Percentiles rank a stretch among this genome's conserved stretches.
phyloP scores from a whole-genome alignment of 2,329 filamentous ascomycete genomes.

The Esteya vermicola region DNA sequence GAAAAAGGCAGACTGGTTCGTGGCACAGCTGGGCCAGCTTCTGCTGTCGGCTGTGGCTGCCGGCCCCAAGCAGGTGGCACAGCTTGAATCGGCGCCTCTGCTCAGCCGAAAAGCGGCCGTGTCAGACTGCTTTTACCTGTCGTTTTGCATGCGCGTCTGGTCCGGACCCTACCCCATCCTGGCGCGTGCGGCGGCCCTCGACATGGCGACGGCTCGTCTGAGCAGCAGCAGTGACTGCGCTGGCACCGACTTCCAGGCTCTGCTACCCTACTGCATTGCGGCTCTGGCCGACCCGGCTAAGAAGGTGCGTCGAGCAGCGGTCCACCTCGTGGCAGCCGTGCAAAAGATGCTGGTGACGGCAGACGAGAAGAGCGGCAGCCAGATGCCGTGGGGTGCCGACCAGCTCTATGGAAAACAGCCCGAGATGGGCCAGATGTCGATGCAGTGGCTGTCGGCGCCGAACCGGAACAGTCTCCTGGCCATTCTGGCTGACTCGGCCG shows the following conservation, averaged over 20 bases:
- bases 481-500: slow-evolving; percentile 41
- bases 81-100: slow-evolving; percentile 40
- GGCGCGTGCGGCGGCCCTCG: slow-evolving; percentile 55
- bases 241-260: slow-evolving; percentile 55
- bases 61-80: slow-evolving; percentile 26
- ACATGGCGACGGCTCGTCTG: slow-evolving; percentile 44
- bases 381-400: slow-evolving; percentile 44
- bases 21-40: slow-evolving; percentile 42
- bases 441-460: slow-evolving; percentile 42
- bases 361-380: slow-evolving; percentile 14
- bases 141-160: slow-evolving; percentile 65
- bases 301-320: slow-evolving; percentile 62
- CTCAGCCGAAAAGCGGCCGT: slow-evolving; percentile 39
- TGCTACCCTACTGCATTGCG: slow-evolving; percentile 69
- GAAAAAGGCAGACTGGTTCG: too few relatives aligned
- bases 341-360: slow-evolving; percentile 32
- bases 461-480: slow-evolving; percentile 48
- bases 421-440: too few relatives aligned
- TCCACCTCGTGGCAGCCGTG: slow-evolving; percentile 49
- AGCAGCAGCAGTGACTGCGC: slow-evolving; percentile 32
- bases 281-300: slow-evolving; percentile 64
- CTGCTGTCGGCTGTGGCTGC: slow-evolving; percentile 38
- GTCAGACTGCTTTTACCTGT: slow-evolving; percentile 52
- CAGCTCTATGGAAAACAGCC: slow-evolving; percentile 41
- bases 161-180: slow-evolving; percentile 56